Conservation (phyloP, 2,329 filamentous ascomycete genomes). For the Colletotrichum echinochloae region DNA sequence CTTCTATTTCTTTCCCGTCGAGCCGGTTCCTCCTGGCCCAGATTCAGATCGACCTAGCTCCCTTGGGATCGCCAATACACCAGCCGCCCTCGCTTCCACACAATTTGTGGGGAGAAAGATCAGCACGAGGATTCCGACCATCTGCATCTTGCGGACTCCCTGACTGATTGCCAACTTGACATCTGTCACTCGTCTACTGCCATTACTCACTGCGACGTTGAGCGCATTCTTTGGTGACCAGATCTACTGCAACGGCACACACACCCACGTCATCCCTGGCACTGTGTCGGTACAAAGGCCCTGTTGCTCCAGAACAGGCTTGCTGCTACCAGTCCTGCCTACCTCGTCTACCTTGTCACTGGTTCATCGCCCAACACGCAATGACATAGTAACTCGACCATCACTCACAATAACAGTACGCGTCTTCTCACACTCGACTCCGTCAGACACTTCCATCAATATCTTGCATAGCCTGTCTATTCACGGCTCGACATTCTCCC, state of each 20-base stretch:
- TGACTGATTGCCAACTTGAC: constrained; percentile 1
- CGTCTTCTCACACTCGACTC: constrained; percentile 14
- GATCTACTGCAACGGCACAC: neutral
- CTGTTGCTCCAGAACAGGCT: constrained; percentile 31
- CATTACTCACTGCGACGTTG: constrained; percentile 15
- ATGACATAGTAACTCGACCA: constrained; percentile 37
- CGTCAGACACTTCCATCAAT: constrained; percentile 28
- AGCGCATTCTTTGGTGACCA: constrained; percentile 20
- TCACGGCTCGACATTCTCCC: neutral
- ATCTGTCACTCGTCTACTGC: neutral
- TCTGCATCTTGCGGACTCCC: constrained; percentile 16
- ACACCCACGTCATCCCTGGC: constrained; percentile 30
- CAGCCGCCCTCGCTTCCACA: constrained; percentile 15
- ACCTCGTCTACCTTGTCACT: constrained; percentile 31
- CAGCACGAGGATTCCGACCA: constrained; percentile 20
- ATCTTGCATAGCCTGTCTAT: neutral
- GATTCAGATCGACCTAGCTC: constrained; percentile 38
- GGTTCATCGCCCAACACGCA: constrained; percentile 17
- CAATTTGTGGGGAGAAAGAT: constrained; percentile 12
- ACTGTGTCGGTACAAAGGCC: constrained; percentile 34
- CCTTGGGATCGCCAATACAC: constrained; percentile 32
- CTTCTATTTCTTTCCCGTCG: constrained; percentile 2
- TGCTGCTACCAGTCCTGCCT: constrained; percentile 19
- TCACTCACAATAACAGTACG: constrained; percentile 29
- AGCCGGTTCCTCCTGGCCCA: constrained; percentile 32